Evolutionary conservation across 108 stramenopile species (phyloP), one percentile per base, ranked within the genome.

Genomic region (Schizochytrium sp.): DNA sequence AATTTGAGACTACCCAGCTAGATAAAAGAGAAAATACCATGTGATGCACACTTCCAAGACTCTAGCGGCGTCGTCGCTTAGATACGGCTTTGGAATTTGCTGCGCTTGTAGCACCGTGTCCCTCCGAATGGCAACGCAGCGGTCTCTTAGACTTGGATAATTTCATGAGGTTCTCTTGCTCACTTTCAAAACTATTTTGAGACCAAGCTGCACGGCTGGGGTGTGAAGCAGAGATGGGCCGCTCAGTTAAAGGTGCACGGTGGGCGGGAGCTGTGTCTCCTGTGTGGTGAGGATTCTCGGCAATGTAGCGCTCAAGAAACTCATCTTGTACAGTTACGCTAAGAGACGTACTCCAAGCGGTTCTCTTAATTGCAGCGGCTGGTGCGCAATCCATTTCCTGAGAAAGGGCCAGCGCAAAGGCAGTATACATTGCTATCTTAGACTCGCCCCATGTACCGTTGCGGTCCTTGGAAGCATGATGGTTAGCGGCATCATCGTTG

Each of bases 91-190:
- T 60, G 1, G 19, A 28, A 28, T 28, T 28, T 28, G 28, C 28
- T 28, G 28, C 28, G 28, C 28, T 28, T 28, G 28, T n/a, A n/a
- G 59, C 59, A n/a, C 28, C 28, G 57, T 10, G 57, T 58, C 17
- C 42, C 41, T n/a, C 8, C 5, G 50, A 83, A n/a, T 17, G 50
- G 53, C 76, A 83, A 53, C 17, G 76, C 12, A 83, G 76, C 8
- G 76, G 76, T 5, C 76, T 47, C 76, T 83, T 83, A 0, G 76
- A 49, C 45, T 53, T 10, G 47, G 76, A 83, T 5, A 83, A 1
- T 53, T 83, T 83, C 0, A 53, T 7, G 50, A 83, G 50, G 76
- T 83, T 83, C 76, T 83, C 76, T 17, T 40, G 76, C 53, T 83
- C 76, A n/a, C 50, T 55, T 42, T 83, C 50, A 53, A 83, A 83